These are phyloP conservation scores for Penicillium lagena DNA, from an alignment of 495 filamentous ascomycete species.

Conservation along the genomic window DNA sequence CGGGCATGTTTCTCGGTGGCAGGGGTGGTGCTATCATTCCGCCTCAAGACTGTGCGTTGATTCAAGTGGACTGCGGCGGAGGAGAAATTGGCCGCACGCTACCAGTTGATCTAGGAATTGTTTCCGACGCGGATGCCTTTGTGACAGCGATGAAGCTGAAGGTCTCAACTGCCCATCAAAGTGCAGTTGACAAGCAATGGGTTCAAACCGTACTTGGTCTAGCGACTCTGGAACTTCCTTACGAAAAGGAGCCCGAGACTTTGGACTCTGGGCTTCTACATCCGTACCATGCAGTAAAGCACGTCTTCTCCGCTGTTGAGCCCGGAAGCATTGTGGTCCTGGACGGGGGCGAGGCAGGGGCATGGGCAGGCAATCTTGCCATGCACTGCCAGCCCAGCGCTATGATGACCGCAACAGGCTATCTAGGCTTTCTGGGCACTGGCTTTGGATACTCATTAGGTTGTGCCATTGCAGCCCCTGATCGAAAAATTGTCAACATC, in stretches of 20 bases:
- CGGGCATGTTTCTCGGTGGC: conserved; percentile 22
- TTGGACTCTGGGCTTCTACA: conserved; percentile 11
- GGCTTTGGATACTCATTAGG: conserved; percentile 22
- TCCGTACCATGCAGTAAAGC: conserved; percentile 19
- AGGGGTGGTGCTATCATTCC: conserved; percentile 20
- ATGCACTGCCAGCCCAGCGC: conserved; percentile 4
- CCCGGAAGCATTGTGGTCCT: conserved; percentile 17
- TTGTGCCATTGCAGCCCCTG: conserved; percentile 16
- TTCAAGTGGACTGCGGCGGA: conserved; percentile 21
- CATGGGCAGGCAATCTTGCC: conserved; percentile 12
- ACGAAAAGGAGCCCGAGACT: conserved; percentile 7
- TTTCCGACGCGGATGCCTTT: conserved; percentile 8
- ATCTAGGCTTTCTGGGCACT: conserved; percentile 19
- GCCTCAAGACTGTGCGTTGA: conserved; percentile 11
- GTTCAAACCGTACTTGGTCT: conserved; percentile 8
- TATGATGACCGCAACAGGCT: conserved; percentile 15
- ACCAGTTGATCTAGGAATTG: conserved; percentile 16
- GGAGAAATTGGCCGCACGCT: conserved; percentile 18
- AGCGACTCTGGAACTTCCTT: conserved; percentile 7
- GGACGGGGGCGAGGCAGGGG: conserved; percentile 19
- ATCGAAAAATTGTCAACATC: conserved; percentile 14
- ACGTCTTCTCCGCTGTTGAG: conserved; percentile 14
- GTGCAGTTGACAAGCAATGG: conserved; percentile 10
- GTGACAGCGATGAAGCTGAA: background rate
- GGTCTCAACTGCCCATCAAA: background rate